A percentile compares a stretch with the other conserved stretches of the same genome.
phyloP scores from a whole-genome alignment of 1,284 basidiomycete species.

The Volvariella volvacea region DNA sequence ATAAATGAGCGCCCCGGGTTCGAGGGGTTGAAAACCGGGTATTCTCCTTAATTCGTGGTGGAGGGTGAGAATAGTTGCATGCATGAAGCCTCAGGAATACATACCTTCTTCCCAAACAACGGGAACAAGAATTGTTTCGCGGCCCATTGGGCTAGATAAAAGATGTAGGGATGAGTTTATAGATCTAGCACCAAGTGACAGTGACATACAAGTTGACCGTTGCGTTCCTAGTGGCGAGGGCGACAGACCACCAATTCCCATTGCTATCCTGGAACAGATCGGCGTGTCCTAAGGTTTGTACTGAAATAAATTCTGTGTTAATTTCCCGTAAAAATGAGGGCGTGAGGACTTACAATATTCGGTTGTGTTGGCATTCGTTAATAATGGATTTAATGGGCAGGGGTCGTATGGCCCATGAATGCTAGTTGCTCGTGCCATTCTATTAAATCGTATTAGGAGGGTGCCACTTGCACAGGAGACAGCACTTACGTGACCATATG shows the following conservation, averaged over 20 bases:
- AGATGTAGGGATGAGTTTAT: slow-evolving; percentile 7
- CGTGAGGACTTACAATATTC: slow-evolving; percentile 11
- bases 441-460: too few species aligned
- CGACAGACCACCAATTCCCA: slow-evolving; percentile 23
- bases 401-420: slow-evolving; percentile 19
- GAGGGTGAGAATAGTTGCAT: neutral
- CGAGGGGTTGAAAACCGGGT: slow-evolving; percentile 12
- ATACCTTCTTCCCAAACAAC: slow-evolving; percentile 18
- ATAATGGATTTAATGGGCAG: slow-evolving; percentile 15
- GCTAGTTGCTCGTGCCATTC: slow-evolving; percentile 19
- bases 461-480: too few species aligned
- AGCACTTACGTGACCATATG: slow-evolving; percentile 21
- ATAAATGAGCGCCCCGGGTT: slow-evolving; percentile 13
- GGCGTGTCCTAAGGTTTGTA: slow-evolving; percentile 26
- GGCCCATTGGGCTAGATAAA: slow-evolving; percentile 17
- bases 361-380: slow-evolving; percentile 16
- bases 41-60: slow-evolving; percentile 11
- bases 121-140: slow-evolving; percentile 23
- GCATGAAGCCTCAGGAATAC: neutral
- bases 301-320: slow-evolving; percentile 4
- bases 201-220: neutral
- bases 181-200: slow-evolving; percentile 7
- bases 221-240: slow-evolving; percentile 14
- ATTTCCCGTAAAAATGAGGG: neutral
- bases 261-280: slow-evolving; percentile 21